Base-by-base conservation (phyloP, 2,329 filamentous ascomycete species). In the Scedosporium apiospermum region DNA sequence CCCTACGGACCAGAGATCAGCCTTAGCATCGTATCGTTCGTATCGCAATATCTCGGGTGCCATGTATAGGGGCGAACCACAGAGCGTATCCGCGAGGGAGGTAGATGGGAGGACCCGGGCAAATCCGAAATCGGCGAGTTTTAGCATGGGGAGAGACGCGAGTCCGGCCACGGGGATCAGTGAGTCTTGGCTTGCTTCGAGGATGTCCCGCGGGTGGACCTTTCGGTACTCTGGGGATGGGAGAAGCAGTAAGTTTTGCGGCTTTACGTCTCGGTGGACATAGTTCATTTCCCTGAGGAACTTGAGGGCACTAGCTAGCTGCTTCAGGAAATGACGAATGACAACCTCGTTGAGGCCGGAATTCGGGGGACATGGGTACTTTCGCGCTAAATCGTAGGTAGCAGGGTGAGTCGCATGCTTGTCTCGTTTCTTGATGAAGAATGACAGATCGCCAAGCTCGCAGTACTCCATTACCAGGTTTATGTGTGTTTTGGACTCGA, bases 381-480 rank as follows among this genome's bases (percentile, higher is more conserved):
- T 96, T 70, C 88, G 84, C 65, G 96, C 91, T 86, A 98, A 93
- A 68, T 96, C 91, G 71, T 86, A 85, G 3, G 93, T 95, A 61
- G 90, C 88, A 30, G 89, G 86, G 72, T 96, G 89, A 60, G 88
- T 88, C 55, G 82, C 83, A 57, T 97, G 84, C 71, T 88, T 90
- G 65, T 93, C 87, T 65, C 93, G 86, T 77, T 95, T 96, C 81
- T 95, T 96, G 78, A 99, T 97, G 75, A 99, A 98, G 62, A 93
- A 82, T 10, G 95, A 96, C 64, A 99, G 78, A 72, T 99, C 95
- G 23, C 95, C 93, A 49, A 99, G 83, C 72, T 96, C 91, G 77
- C 95, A 98, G 76, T 96, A 98, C 77, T 99, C 95, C 93, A 98
- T 99, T 66, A 98, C 88, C 64, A 99, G 84, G 76, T 99, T 95